Conservation (phyloP, 345 rosid species). For the Geranium rotundifolium region DNA sequence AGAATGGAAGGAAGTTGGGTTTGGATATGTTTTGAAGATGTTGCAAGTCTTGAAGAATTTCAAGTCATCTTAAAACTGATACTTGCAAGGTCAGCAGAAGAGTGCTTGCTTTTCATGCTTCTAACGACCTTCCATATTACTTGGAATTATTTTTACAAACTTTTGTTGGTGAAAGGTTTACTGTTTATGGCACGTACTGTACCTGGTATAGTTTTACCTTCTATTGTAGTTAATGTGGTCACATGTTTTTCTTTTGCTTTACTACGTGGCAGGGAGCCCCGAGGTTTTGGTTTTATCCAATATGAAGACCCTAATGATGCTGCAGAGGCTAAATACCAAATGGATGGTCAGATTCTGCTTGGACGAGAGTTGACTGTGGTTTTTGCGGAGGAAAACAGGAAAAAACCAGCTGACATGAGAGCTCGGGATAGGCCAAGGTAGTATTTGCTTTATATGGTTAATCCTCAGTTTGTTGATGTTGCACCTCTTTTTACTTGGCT, state of each 20-base stretch:
- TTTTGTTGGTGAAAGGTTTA: slow-evolving; percentile 21
- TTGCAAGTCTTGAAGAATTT: slow-evolving; percentile 96
- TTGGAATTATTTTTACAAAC: slow-evolving; percentile 43
- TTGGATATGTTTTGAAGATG: slow-evolving; percentile 91
- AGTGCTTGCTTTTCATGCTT: slow-evolving; percentile 89
- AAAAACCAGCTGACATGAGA: slow-evolving; percentile 96
- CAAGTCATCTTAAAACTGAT: slow-evolving; percentile 90
- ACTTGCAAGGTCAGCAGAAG: slow-evolving; percentile 94
- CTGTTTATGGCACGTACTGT: neutral
- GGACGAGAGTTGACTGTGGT: slow-evolving; percentile 94
- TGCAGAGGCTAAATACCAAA: slow-evolving; percentile 74
- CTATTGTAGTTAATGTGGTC: slow-evolving; percentile 9
- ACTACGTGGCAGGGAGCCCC: slow-evolving; percentile 63
- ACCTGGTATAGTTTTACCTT: slow-evolving; percentile 4
- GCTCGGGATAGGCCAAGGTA: slow-evolving; percentile 68
- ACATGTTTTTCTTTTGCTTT: slow-evolving; percentile 5
- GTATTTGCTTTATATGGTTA: slow-evolving; percentile 11
- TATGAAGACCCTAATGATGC: slow-evolving; percentile 86
- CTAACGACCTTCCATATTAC: slow-evolving; percentile 44
- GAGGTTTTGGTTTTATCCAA: slow-evolving; percentile 95
- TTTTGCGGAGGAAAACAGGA: slow-evolving; percentile 97
- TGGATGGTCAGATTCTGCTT: slow-evolving; percentile 92
- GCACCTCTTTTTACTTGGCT: no score
- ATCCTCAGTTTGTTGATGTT: no score
- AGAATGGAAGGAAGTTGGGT: slow-evolving; percentile 98